Evolutionary conservation across 108 stramenopile species (phyloP), one percentile per base, ranked within the genome.

Genomic region (Pseudonitzschia multistriata): DNA sequence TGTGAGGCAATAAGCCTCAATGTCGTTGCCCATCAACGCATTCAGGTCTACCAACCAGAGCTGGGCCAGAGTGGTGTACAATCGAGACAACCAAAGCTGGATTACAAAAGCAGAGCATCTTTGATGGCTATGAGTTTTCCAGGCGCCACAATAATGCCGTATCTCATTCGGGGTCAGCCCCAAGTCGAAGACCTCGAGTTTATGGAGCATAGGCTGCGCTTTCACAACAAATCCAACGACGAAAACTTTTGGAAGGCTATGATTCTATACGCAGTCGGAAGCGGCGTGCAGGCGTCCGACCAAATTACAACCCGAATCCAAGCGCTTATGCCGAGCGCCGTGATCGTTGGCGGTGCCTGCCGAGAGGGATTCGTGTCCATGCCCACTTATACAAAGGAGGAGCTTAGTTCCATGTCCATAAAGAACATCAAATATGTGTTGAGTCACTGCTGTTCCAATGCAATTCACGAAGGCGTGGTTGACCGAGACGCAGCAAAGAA

Each of bases 331-430:
- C 82, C 85, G 17, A 40, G 72, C 25, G 63, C 67, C 15, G 72
- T 80, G 0, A 86, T 86, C 68, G 82, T 83, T 6, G 85, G 85
- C 48, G 85, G 85, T 22, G 71, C 81, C 27, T 81, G 80, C 40
- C n/a, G 35, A 2, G 25, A 36, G 4, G 84, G 84, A 11, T 79
- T 66, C 66, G 70, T 85, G 22, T 67, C 72, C 33, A 66, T 36
- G 21, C 55, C 56, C 17, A 40, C 42, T n/a, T 42, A 47, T 22
- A 73, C 49, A 31, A 76, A 71, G 68, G 48, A 67, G 3, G 60
- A 72, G 34, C 49, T 76, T n/a, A 8, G n/a, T 8, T 45, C 22
- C 28, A 72, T 71, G 70, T 47, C 72, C 2, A 50, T 64, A 21
- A 33, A 29, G 25, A 54, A 79, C 25, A 35, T 79, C 11, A 11